Conservation (phyloP, 2,329 filamentous ascomycete genomes). For the Ascochyta clinopodiicola region DNA sequence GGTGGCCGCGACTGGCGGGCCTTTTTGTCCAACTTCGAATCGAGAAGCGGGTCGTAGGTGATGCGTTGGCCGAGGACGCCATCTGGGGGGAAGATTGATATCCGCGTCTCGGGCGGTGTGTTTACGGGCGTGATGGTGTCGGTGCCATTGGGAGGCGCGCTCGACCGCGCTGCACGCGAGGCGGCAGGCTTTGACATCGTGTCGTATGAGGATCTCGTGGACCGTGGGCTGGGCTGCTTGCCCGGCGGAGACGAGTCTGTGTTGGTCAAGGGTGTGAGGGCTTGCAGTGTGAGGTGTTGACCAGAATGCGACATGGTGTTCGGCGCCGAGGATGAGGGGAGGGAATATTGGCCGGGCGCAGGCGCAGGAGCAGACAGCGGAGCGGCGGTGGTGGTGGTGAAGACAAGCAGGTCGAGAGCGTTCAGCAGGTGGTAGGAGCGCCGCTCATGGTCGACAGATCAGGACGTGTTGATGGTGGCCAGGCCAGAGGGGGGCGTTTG, state of each 20-base stretch:
- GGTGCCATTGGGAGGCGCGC: slow-evolving; percentile 53
- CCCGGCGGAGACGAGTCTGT: slow-evolving; percentile 68
- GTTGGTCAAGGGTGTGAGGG: slow-evolving; percentile 70
- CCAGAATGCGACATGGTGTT: slow-evolving; percentile 62
- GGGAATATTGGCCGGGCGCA: neutral
- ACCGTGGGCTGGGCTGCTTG: slow-evolving; percentile 63
- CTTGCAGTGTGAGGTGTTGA: slow-evolving; percentile 60
- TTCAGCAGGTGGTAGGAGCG: slow-evolving; percentile 68
- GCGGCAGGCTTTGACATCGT: slow-evolving; percentile 42
- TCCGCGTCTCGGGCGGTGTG: slow-evolving; percentile 52
- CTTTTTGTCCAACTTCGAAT: slow-evolving; percentile 62
- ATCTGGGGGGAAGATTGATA: slow-evolving; percentile 59
- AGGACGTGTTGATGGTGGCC: slow-evolving; percentile 27
- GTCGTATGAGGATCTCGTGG: slow-evolving; percentile 49
- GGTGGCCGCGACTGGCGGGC: slow-evolving; percentile 54
- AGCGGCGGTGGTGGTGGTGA: slow-evolving; percentile 56
- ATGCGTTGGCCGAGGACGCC: slow-evolving; percentile 65
- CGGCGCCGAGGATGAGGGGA: slow-evolving; percentile 70
- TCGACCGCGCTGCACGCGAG: slow-evolving; percentile 41
- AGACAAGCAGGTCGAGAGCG: slow-evolving; percentile 66
- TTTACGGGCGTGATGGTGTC: slow-evolving; percentile 54
- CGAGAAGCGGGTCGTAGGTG: slow-evolving; percentile 68
- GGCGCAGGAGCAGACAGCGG: slow-evolving; percentile 3
- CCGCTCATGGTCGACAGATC: slow-evolving; percentile 40
- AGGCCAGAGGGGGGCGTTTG: slow-evolving; percentile 17